Evolutionary conservation across 2,329 filamentous ascomycete species (phyloP).

Genomic region (Curvularia hawaiiensis): DNA sequence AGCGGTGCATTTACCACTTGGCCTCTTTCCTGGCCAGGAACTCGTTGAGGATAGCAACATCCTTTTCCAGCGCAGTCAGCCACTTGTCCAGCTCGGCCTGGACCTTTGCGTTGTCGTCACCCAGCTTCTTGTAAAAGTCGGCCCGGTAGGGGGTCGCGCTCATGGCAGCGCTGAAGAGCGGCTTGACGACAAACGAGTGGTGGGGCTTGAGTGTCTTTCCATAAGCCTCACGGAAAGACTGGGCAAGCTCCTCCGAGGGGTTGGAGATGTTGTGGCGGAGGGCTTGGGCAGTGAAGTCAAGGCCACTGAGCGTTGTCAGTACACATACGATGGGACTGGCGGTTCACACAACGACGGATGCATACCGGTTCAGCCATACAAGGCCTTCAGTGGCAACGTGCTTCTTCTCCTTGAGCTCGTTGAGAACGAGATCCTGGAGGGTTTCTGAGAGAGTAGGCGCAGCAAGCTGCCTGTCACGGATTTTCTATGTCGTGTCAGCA

Average conservation of each 20-base stretch:
- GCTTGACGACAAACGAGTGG: constrained; percentile 89
- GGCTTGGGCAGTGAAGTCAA: constrained; percentile 90
- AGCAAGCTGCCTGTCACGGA: constrained; percentile 79
- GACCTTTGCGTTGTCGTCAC: constrained; percentile 67
- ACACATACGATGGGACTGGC: not conserved
- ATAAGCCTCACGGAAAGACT: constrained; percentile 88
- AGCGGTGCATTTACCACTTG: constrained; percentile 33
- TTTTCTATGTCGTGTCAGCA: constrained; percentile 66
- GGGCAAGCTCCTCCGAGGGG: constrained; percentile 73
- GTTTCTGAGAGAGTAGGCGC: constrained; percentile 80
- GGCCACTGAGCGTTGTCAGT: constrained; percentile 63
- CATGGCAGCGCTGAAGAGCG: constrained; percentile 93
- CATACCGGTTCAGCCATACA: constrained; percentile 85
- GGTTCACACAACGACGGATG: constrained; percentile 2
- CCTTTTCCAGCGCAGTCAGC: constrained; percentile 76
- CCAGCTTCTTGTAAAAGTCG: constrained; percentile 91
- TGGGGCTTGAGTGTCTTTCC: constrained; percentile 85
- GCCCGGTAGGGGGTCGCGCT: constrained; percentile 88
- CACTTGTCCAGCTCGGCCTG: constrained; percentile 69
- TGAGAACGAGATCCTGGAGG: constrained; percentile 81
- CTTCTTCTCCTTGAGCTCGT: constrained; percentile 89
- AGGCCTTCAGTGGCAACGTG: constrained; percentile 88
- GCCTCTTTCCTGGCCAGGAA: constrained; percentile 52
- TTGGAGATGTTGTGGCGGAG: constrained; percentile 77
- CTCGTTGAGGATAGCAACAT: constrained; percentile 74